Evolutionary conservation across 345 rosid genomes (phyloP).

Genomic region (Gossypium anomalum): DNA sequence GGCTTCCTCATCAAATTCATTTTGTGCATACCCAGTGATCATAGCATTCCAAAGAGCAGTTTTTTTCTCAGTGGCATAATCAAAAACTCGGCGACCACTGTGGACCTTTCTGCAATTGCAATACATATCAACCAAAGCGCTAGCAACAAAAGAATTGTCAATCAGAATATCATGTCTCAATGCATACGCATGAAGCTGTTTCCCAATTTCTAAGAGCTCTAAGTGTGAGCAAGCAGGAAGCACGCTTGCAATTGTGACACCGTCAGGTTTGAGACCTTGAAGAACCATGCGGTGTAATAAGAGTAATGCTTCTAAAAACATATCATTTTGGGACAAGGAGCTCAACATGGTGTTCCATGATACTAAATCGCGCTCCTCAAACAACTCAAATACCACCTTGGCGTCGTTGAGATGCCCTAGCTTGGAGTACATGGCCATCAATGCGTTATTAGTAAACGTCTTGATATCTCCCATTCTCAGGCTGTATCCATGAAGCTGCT

Average conservation of each 20-base stretch:
- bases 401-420: slow-evolving; percentile 48
- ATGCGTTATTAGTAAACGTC: slow-evolving; percentile 64
- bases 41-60: slow-evolving; percentile 85
- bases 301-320: slow-evolving; percentile 52
- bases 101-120: slow-evolving; percentile 66
- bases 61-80: slow-evolving; percentile 39
- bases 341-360: slow-evolving; percentile 83
- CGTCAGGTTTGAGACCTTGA: slow-evolving; percentile 63
- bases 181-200: slow-evolving; percentile 79
- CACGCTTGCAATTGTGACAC: slow-evolving; percentile 71
- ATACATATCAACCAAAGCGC: slow-evolving; percentile 94
- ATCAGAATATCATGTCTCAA: slow-evolving; percentile 54
- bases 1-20: slow-evolving; percentile 61
- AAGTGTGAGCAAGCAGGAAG: slow-evolving; percentile 84
- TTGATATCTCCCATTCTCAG: slow-evolving; percentile 52
- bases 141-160: slow-evolving; percentile 78
- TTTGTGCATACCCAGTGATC: slow-evolving; percentile 83
- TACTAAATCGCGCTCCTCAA: slow-evolving; percentile 64
- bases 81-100: slow-evolving; percentile 60
- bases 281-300: slow-evolving; percentile 50
- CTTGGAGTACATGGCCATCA: slow-evolving; percentile 81
- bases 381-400: slow-evolving; percentile 39
- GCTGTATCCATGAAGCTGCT: slow-evolving; percentile 68
- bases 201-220: slow-evolving; percentile 56
- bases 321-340: slow-evolving; percentile 59